Base-by-base conservation (phyloP, 441 rosid genomes). In the Jatropha podagrica region DNA sequence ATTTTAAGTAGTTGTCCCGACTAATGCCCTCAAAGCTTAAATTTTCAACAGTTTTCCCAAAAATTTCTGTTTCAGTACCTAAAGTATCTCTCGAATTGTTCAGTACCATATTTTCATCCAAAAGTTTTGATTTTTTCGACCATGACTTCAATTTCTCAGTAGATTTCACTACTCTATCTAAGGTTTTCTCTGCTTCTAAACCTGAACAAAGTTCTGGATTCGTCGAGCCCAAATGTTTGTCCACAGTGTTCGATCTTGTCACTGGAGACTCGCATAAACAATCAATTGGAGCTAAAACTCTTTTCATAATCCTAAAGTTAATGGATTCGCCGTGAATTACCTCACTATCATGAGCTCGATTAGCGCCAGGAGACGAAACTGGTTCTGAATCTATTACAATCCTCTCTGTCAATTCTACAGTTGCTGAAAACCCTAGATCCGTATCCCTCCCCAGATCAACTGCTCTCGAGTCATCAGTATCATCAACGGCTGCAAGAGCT, bases 381-480 rank as follows among this genome's bases (percentile, higher is more conserved):
- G 32, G 23, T 38, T 15, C 69, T 67, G 69, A 63, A 67, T 71
- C 77, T 4, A 75, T 9, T 5, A 42, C 81, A 37, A 62, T 41
- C 63, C 66, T 73, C 76, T 60, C 84, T 6, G 84, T 74, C 60
- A 70, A 44, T 68, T 80, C 85, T 74, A 58, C 61, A 72, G 67
- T 84, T 3, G 13, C 63, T 68, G 79, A 78, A 61, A 76, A 81
- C 80, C 83, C 86, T 82, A 79, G 44, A 72, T 87, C 83, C 58
- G 82, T 71, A 70, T 82, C 86, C 76, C 79, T 74, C 60, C 86
- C 86, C 81, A 83, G 74, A 79, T 85, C 83, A 37, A 79, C 81
- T 12, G 69, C 77, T 63, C 48, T 41, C 26, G 41, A 59, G 17
- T 67, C 72, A 11, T 65, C 80, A 49, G 9, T 42, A 46, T 42